Evolutionary conservation across 2,329 filamentous ascomycete species (phyloP), one percentile per base, ranked within the genome.

Genomic region (Zasmidium cellare): DNA sequence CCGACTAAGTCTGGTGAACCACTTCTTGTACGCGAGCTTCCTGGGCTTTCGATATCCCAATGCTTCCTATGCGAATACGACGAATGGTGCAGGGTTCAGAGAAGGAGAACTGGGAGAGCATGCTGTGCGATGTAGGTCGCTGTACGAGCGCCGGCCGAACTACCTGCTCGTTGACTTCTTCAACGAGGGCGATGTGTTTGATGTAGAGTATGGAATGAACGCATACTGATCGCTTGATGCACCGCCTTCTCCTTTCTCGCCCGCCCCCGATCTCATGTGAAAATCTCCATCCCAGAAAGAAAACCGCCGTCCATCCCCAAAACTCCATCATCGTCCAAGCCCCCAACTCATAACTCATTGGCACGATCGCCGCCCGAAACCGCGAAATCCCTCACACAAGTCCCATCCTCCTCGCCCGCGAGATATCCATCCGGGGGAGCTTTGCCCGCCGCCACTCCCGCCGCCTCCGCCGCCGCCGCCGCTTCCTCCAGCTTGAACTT

Each of bases 1-100:
- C 22, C 71, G 75, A 9, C 76, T 80, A 73, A 76, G 75, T 59
- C 70, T 80, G 18, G 71, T 79, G 56, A 80, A 80, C 51, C 78
- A 80, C 62, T 79, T 78, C 60, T 65, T 80, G 9, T 76, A 80
- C 52, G 66, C 75, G 2, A 73, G 78, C 47, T 67, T 79, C 22
- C 57, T 79, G 0, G 77, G 77, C 2, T 67, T 77, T 23, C 61
- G 74, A 46, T 67, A 79, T 23, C 78, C 78, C 3, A 77, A 79
- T 56, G 71, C 75, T 6, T 60, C 68, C 2, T 69, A 62, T 19
- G 78, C 77, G 5, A 65, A 60, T 2, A 71, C 59, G n/a, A 80
- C 78, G 2, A 80, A 80, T 56, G 72, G 75, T 3, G 75, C 71
- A 7, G 72, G 63, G 1, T 65, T 69, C 64, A 9, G 75, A 73